phyloP scores from a whole-genome alignment of 495 filamentous ascomycete species.

The Neurospora sp. region DNA sequence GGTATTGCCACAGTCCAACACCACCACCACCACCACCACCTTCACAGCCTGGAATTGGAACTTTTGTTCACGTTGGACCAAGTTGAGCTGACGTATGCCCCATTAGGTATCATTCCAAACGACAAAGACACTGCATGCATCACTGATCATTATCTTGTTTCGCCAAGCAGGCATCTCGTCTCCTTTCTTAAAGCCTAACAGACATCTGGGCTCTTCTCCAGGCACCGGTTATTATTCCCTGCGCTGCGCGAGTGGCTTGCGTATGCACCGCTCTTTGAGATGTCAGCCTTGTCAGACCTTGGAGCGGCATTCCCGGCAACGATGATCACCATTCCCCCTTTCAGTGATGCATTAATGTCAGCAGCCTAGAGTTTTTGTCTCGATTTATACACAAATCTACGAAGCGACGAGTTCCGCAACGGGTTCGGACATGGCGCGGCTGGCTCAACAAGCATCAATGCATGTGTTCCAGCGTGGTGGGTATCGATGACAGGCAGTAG shows the following conservation, averaged over 20 bases:
- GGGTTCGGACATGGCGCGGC: not conserved
- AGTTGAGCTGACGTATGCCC: not conserved
- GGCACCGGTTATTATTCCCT: not conserved
- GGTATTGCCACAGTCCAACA: not conserved
- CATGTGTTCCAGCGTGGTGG: not conserved
- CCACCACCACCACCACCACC: not conserved
- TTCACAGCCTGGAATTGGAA: not conserved
- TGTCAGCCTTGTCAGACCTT: not conserved
- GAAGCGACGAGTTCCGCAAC: not conserved
- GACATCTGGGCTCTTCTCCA: not conserved
- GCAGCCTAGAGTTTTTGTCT: not conserved
- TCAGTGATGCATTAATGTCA: not conserved
- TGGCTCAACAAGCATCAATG: not conserved
- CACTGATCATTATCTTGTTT: not conserved
- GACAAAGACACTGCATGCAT: not conserved
- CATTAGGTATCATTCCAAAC: not conserved
- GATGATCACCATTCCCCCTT: not conserved
- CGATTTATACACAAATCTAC: not conserved
- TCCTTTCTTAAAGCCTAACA: slow-evolving; percentile 1
- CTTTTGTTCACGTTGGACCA: not conserved
- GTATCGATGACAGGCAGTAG: not conserved
- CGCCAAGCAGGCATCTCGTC: slow-evolving; percentile 25
- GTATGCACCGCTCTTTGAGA: slow-evolving; percentile 12
- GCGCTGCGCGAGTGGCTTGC: slow-evolving; percentile 18
- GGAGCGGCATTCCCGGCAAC: not conserved